Evolutionary conservation across 164 flowering plant genomes (phyloP).

Genomic region (Liriodendron chinense): DNA sequence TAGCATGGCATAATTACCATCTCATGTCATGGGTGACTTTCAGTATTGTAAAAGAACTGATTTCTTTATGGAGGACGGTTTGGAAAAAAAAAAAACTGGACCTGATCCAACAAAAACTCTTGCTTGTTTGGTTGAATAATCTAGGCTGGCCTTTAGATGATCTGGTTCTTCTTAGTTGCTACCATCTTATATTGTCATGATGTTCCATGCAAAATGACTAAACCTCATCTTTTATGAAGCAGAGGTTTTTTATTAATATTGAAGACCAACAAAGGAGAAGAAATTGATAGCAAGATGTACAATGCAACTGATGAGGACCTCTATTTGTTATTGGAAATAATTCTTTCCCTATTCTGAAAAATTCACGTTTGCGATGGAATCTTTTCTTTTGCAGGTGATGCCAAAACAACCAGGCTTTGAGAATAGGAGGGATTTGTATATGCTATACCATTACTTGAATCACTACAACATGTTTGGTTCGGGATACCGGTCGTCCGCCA

Average conservation of each 20-base stretch:
- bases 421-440: constrained; percentile 76
- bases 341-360: not conserved
- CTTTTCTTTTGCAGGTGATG: constrained; percentile 60
- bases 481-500: constrained; percentile 83
- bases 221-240: too few species aligned
- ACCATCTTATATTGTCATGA: not conserved
- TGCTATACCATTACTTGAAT: constrained; percentile 92
- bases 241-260: too few species aligned
- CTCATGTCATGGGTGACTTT: too few species aligned
- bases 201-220: not conserved
- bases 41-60: too few species aligned
- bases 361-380: not conserved
- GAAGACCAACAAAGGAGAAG: not conserved
- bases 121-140: too few species aligned
- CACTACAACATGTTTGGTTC: constrained; percentile 96
- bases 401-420: constrained; percentile 92
- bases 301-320: not conserved
- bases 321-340: not conserved
- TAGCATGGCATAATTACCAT: too few species aligned
- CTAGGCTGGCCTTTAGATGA: too few species aligned
- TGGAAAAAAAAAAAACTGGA: too few species aligned
- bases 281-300: not conserved
- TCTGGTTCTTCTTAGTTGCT: not conserved
- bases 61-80: too few species aligned
- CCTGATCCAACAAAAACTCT: too few species aligned